Percentiles rank a stretch among this genome's conserved stretches.
Evolutionary conservation across 495 filamentous ascomycete species (phyloP).

Genomic region (Daldinia bambusicola): DNA sequence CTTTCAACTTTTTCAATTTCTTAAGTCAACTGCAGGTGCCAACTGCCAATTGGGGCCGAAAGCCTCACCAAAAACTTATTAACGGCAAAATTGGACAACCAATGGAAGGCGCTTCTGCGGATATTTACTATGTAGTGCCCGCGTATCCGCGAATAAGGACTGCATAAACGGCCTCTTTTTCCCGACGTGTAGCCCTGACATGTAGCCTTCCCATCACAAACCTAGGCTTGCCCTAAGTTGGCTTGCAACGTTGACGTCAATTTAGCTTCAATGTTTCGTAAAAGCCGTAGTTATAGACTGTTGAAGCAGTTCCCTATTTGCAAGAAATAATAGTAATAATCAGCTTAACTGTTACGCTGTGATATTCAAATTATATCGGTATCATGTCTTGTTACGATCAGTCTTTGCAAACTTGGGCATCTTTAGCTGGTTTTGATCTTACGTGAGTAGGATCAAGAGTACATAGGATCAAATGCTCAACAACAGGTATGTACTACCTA

Average conservation of each 20-base stretch:
- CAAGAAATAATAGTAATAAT: not conserved
- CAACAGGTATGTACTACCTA: not conserved
- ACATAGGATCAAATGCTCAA: not conserved
- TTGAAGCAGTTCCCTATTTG: not conserved
- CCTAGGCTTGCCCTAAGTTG: conserved; percentile 3
- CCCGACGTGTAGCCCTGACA: not conserved
- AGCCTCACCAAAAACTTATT: conserved; percentile 30
- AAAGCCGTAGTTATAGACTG: not conserved
- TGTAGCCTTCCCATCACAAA: not conserved
- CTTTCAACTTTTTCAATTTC: conserved; percentile 5
- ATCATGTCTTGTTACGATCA: not conserved
- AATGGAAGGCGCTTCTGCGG: conserved; percentile 13
- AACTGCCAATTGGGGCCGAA: conserved; percentile 26
- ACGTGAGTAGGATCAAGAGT: conserved; percentile 1
- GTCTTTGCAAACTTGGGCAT: not conserved
- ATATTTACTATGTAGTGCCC: conserved; percentile 32
- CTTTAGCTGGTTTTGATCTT: not conserved
- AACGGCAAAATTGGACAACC: conserved; percentile 12
- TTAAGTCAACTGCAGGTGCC: conserved; percentile 10
- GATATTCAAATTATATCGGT: not conserved
- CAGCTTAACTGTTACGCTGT: not conserved
- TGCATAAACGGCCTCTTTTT: conserved; percentile 17
- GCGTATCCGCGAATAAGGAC: conserved; percentile 31
- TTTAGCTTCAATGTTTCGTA: conserved; percentile 11
- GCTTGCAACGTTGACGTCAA: conserved; percentile 32